A percentile compares a stretch with the other conserved stretches of the same genome.
Conservation (phyloP, 495 filamentous ascomycete genomes). For the Acidiella bohemica region DNA sequence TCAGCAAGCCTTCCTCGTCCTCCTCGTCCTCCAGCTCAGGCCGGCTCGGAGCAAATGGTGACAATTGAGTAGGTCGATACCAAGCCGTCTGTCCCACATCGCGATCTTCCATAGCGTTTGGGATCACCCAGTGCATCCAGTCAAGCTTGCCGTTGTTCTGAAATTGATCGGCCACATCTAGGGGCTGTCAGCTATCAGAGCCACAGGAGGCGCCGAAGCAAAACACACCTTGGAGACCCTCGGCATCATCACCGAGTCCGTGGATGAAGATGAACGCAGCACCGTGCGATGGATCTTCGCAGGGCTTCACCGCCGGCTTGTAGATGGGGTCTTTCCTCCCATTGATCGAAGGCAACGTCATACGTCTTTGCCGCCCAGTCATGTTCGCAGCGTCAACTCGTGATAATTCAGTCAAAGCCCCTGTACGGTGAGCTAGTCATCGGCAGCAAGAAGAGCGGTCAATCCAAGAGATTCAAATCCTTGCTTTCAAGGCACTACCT, state of each 20-base stretch:
- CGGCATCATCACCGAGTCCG: conserved; percentile 33
- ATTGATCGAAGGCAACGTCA: conserved; percentile 11
- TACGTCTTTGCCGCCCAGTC: conserved; percentile 6
- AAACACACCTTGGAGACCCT: conserved; percentile 29
- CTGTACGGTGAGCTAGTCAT: no score
- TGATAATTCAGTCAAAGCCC: no score
- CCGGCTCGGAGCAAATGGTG: conserved; percentile 25
- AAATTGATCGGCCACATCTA: conserved; percentile 30
- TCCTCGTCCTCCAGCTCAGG: conserved; percentile 26
- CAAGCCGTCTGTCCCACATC: conserved; percentile 30
- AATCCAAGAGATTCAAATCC: no score
- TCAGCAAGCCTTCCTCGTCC: conserved; percentile 27
- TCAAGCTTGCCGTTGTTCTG: conserved; percentile 30
- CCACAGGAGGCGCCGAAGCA: no score
- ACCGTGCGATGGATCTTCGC: conserved; percentile 23
- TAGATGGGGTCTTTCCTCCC: conserved; percentile 23
- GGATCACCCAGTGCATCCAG: conserved; percentile 32
- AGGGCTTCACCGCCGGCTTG: conserved; percentile 20
- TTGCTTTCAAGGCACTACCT: no score
- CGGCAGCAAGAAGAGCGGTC: no score
- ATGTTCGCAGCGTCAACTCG: neutral
- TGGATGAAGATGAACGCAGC: conserved; percentile 36
- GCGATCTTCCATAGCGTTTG: conserved; percentile 31
- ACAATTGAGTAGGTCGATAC: conserved; percentile 29
- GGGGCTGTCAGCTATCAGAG: no score